These are phyloP conservation scores for Cucumis cinereus DNA, from an alignment of 306 rosid species.

Conservation along the genomic window DNA sequence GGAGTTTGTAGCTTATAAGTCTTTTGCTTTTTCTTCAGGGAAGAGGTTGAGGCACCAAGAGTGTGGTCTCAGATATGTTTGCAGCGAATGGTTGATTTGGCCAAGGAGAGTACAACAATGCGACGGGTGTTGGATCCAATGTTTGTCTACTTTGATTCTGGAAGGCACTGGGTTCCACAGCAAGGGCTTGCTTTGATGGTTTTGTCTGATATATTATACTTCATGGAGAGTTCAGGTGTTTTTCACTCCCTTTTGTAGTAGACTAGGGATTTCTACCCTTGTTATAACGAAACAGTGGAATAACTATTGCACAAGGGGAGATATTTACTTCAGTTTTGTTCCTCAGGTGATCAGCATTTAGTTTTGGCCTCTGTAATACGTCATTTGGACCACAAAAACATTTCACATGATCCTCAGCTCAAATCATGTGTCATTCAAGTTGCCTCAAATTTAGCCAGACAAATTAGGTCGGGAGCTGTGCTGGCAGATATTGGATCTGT, in stretches of 20 bases:
- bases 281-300: not conserved
- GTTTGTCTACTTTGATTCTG: slow-evolving; percentile 76
- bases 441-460: slow-evolving; percentile 67
- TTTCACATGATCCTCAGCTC: slow-evolving; percentile 56
- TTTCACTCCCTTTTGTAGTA: not conserved
- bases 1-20: not conserved
- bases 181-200: slow-evolving; percentile 70
- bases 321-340: slow-evolving; percentile 8
- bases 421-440: slow-evolving; percentile 66
- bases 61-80: slow-evolving; percentile 86
- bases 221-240: slow-evolving; percentile 61
- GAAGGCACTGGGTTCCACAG: slow-evolving; percentile 60
- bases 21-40: slow-evolving; percentile 30
- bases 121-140: slow-evolving; percentile 80
- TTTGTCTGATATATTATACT: slow-evolving; percentile 69
- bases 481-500: slow-evolving; percentile 78
- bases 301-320: not conserved
- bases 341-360: slow-evolving; percentile 64
- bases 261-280: not conserved
- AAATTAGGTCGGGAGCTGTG: slow-evolving; percentile 49
- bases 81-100: slow-evolving; percentile 81
- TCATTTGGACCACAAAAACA: slow-evolving; percentile 94
- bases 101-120: slow-evolving; percentile 89
- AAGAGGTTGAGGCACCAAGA: slow-evolving; percentile 75
- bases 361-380: slow-evolving; percentile 61